Conservation (phyloP, 148 eudicot genomes). For the Spergularia marina region DNA sequence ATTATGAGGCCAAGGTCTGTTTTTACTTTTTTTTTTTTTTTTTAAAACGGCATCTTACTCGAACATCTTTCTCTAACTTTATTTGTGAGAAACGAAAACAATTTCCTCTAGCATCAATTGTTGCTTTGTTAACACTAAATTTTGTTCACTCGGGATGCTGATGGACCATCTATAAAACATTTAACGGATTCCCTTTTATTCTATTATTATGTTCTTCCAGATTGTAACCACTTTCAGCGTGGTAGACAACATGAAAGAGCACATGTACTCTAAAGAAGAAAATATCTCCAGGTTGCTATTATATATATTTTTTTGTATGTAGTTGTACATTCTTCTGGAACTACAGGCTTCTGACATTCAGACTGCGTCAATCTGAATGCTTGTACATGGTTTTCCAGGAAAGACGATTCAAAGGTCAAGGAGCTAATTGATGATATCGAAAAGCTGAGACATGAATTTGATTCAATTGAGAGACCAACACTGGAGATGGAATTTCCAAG, state of each 20-base stretch:
- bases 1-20: constrained; percentile 84
- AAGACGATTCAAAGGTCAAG: constrained; percentile 59
- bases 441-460: constrained; percentile 69
- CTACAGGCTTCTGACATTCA: neutral
- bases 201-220: constrained; percentile 35
- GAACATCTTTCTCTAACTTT: neutral
- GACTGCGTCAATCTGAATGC: neutral
- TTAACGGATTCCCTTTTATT: neutral
- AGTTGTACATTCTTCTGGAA: neutral
- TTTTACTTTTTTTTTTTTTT: neutral
- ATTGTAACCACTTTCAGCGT: constrained; percentile 91
- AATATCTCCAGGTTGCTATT: constrained; percentile 57
- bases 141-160: neutral
- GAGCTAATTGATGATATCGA: constrained; percentile 74
- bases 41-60: neutral
- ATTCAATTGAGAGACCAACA: constrained; percentile 72
- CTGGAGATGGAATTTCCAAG: constrained; percentile 67
- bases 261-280: constrained; percentile 59
- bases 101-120: neutral
- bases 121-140: neutral
- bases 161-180: neutral
- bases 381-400: constrained; percentile 41
- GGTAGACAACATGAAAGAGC: constrained; percentile 96
- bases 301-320: neutral
- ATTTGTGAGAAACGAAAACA: neutral